Conservation (phyloP, 371 early-diverging fungal genomes). For the Fennellomyces sp. region DNA sequence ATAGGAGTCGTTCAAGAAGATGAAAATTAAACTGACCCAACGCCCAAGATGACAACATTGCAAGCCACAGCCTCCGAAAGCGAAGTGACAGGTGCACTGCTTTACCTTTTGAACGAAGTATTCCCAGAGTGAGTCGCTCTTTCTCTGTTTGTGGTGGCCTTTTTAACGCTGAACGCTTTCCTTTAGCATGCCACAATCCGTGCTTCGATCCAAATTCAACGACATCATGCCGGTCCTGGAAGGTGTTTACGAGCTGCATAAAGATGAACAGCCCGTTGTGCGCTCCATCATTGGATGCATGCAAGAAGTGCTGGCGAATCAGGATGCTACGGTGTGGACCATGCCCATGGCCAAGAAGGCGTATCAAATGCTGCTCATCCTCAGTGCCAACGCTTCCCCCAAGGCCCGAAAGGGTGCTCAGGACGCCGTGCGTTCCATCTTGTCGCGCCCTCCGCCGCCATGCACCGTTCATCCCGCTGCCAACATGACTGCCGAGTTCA, state of each 20-base stretch:
- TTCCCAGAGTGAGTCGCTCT: constrained; percentile 76
- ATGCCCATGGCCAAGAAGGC: constrained; percentile 69
- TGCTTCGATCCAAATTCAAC: constrained; percentile 69
- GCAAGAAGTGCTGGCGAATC: constrained; percentile 78
- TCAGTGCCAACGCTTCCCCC: constrained; percentile 83
- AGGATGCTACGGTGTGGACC: constrained; percentile 79
- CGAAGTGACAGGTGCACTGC: constrained; percentile 67
- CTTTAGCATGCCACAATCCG: constrained; percentile 56
- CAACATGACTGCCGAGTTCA: constrained; percentile 72
- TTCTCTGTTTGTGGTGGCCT: background rate
- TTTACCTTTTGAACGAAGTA: constrained; percentile 82
- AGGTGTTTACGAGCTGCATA: constrained; percentile 58
- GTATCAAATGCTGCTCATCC: constrained; percentile 72
- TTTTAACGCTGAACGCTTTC: constrained; percentile 18
- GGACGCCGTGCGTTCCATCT: constrained; percentile 75
- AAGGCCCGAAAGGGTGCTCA: constrained; percentile 88
- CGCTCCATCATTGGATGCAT: constrained; percentile 81
- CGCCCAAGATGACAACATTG: constrained; percentile 80
- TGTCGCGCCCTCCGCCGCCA: constrained; percentile 78
- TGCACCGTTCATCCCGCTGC: constrained; percentile 81
- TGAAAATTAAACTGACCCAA: too few species aligned
- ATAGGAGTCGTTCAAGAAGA: background rate
- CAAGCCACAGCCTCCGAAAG: constrained; percentile 44
- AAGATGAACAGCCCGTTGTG: constrained; percentile 74
- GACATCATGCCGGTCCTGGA: constrained; percentile 63